Conservation (phyloP, 2,329 filamentous ascomycete genomes). For the Westerdykella aurantiaca region DNA sequence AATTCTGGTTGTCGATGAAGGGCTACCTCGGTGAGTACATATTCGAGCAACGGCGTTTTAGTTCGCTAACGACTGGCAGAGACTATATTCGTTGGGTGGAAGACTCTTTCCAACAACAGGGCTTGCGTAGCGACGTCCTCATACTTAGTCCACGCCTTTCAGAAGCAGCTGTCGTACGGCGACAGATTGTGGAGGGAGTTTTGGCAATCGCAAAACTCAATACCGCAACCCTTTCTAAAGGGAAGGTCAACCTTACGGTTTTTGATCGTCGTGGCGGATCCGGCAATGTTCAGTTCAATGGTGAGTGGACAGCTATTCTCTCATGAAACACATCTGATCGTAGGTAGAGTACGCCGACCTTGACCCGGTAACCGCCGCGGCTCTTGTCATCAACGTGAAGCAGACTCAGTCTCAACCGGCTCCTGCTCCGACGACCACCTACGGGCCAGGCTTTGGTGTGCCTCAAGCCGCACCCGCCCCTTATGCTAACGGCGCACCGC, state of each 20-base stretch:
- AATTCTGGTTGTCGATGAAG: slow-evolving; percentile 71
- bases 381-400: slow-evolving; percentile 71
- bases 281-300: slow-evolving; percentile 72
- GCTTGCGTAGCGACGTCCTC: slow-evolving; percentile 71
- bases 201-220: slow-evolving; percentile 76
- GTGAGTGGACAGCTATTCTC: slow-evolving; percentile 33
- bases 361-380: slow-evolving; percentile 70
- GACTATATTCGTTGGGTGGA: slow-evolving; percentile 83
- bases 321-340: slow-evolving; percentile 13
- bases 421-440: slow-evolving; percentile 14
- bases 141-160: slow-evolving; percentile 71
- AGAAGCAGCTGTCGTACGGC: slow-evolving; percentile 71
- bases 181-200: slow-evolving; percentile 84
- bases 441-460: slow-evolving; percentile 28
- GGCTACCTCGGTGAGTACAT: slow-evolving; percentile 41
- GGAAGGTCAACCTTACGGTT: slow-evolving; percentile 74
- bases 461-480: slow-evolving; percentile 21
- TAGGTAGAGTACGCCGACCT: slow-evolving; percentile 70
- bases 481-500: slow-evolving; percentile 31
- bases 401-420: slow-evolving; percentile 37
- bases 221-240: slow-evolving; percentile 59
- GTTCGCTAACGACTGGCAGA: slow-evolving; percentile 26
- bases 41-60: background rate
- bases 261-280: slow-evolving; percentile 75
- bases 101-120: slow-evolving; percentile 63